These are phyloP conservation scores for Hypoxylon crocopeplum DNA, from an alignment of 495 filamentous ascomycete species.

Conservation along the genomic window DNA sequence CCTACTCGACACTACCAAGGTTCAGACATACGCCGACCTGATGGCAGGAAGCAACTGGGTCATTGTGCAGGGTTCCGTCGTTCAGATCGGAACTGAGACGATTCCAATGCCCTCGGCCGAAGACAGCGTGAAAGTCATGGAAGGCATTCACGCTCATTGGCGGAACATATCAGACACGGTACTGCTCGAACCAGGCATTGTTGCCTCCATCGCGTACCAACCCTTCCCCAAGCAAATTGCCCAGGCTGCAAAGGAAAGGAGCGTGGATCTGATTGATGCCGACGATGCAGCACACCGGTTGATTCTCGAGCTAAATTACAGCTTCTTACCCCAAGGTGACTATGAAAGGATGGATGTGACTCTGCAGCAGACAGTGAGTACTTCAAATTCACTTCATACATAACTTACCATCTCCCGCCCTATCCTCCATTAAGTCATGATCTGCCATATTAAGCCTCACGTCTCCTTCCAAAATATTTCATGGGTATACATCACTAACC, in stretches of 20 bases:
- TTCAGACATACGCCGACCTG: constrained; percentile 36
- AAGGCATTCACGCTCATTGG: constrained; percentile 58
- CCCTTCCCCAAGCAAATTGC: constrained; percentile 58
- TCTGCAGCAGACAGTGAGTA: constrained; percentile 44
- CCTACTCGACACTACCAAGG: constrained; percentile 30
- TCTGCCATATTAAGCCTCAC: too few species aligned
- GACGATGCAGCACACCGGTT: constrained; percentile 59
- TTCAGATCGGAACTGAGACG: constrained; percentile 60
- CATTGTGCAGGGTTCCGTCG: constrained; percentile 37
- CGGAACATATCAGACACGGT: constrained; percentile 47
- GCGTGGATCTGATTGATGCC: constrained; percentile 58
- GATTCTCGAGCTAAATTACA: constrained; percentile 61
- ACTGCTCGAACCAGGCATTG: constrained; percentile 48
- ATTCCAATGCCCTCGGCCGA: constrained; percentile 52
- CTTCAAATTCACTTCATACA: too few species aligned
- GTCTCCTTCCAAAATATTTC: too few species aligned
- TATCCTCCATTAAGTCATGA: too few species aligned
- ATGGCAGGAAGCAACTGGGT: constrained; percentile 43
- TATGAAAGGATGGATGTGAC: constrained; percentile 56
- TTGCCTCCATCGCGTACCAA: constrained; percentile 62
- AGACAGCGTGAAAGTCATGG: constrained; percentile 51
- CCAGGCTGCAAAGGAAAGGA: constrained; percentile 52
- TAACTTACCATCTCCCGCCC: too few species aligned
- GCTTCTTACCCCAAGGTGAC: constrained; percentile 45
- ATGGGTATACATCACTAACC: constrained; percentile 9